Conservation (phyloP, 176 grass and related monocot genomes). For the Poa annua region DNA sequence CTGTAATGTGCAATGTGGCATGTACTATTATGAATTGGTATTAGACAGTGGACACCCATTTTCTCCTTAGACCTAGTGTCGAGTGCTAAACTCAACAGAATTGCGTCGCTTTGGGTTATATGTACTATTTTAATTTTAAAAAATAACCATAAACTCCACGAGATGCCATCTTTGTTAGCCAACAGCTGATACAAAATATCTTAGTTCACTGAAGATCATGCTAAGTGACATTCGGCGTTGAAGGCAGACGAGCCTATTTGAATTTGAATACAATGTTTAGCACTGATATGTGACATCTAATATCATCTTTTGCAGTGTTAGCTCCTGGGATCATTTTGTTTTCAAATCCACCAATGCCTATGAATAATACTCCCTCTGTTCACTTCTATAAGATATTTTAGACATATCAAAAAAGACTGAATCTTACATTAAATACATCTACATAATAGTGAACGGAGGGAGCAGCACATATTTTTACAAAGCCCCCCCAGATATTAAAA, state of each 20-base stretch:
- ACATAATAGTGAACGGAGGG: no score
- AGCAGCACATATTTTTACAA: neutral
- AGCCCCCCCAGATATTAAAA: neutral
- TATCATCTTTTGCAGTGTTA: conserved; percentile 18
- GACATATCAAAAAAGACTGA: no score
- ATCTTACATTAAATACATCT: no score
- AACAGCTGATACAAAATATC: conserved; percentile 8
- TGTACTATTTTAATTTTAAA: neutral
- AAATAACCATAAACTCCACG: neutral
- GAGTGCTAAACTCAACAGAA: conserved; percentile 1
- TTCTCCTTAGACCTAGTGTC: conserved; percentile 21
- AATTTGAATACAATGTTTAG: conserved; percentile 30
- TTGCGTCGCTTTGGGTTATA: conserved; percentile 9
- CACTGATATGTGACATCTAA: neutral
- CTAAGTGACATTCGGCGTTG: neutral
- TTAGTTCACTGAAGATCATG: neutral
- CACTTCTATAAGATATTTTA: no score
- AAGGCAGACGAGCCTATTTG: neutral
- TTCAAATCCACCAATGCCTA: conserved; percentile 19
- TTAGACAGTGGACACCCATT: neutral
- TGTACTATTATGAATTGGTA: conserved; percentile 14
- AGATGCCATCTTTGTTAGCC: neutral
- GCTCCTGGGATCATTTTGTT: conserved; percentile 21
- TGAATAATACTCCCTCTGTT: neutral
- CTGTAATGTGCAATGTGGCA: neutral